Evolutionary conservation across 176 grass and related monocot genomes (phyloP).

Genomic region (Musa itinerans): DNA sequence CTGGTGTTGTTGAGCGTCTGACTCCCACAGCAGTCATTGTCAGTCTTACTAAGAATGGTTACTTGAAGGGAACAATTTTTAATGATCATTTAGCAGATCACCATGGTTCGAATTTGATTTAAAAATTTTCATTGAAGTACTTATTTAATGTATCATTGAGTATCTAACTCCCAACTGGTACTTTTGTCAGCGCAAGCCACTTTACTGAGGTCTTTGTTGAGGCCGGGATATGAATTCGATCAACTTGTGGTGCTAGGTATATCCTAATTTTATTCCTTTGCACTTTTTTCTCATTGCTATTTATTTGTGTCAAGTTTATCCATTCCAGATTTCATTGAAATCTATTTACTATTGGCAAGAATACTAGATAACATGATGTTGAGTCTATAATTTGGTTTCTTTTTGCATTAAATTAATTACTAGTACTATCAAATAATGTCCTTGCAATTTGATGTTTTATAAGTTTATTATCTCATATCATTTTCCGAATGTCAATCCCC

Average conservation of each 20-base stretch:
- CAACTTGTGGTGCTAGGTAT: slow-evolving; percentile 79
- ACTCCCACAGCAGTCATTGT: slow-evolving; percentile 69
- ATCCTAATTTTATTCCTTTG: slow-evolving; percentile 11
- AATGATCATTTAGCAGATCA: slow-evolving; percentile 77
- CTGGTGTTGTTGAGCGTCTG: slow-evolving; percentile 78
- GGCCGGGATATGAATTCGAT: slow-evolving; percentile 76
- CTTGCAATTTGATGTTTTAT: no score
- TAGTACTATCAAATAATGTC: no score
- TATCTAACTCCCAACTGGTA: slow-evolving; percentile 8
- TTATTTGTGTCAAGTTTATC: neutral
- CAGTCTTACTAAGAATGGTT: slow-evolving; percentile 42
- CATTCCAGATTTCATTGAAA: neutral
- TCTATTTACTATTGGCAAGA: neutral
- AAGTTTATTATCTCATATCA: no score
- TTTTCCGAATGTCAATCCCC: no score
- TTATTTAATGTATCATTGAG: neutral
- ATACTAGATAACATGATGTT: slow-evolving; percentile 4
- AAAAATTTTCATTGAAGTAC: neutral
- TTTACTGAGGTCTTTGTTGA: slow-evolving; percentile 70
- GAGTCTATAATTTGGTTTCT: neutral
- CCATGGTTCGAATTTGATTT: slow-evolving; percentile 35
- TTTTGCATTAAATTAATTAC: no score
- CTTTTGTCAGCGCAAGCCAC: slow-evolving; percentile 57
- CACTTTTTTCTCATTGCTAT: neutral
- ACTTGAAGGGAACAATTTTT: slow-evolving; percentile 61